Percentiles rank a stretch among this genome's conserved stretches.
Evolutionary conservation across 2,329 filamentous ascomycete species (phyloP).

Genomic region (Lasiodiplodia gonubiensis): DNA sequence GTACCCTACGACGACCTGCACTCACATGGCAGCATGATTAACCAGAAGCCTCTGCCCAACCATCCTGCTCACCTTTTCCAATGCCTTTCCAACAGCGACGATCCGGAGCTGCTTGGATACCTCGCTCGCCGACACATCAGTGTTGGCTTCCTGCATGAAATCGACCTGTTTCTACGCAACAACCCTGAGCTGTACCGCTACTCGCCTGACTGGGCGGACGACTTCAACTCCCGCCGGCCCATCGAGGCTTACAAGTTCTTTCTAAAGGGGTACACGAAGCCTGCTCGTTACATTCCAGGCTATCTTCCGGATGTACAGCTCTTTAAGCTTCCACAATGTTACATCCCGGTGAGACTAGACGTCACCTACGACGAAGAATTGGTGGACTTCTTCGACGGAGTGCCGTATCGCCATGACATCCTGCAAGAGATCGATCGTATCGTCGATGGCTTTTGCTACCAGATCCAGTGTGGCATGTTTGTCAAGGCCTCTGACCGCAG

Average conservation of each 20-base stretch:
- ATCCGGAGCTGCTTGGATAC: constrained; percentile 34
- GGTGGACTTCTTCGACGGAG: constrained; percentile 36
- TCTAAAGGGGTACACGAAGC: constrained; percentile 38
- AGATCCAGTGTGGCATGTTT: constrained; percentile 30
- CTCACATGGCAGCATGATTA: neutral
- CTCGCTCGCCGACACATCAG: constrained; percentile 33
- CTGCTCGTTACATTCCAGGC: constrained; percentile 36
- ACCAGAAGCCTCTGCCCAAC: neutral
- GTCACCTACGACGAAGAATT: constrained; percentile 35
- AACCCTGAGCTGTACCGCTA: constrained; percentile 35
- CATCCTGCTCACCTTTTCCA: constrained; percentile 22
- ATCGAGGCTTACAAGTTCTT: constrained; percentile 38
- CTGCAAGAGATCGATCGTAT: constrained; percentile 36
- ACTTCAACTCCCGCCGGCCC: constrained; percentile 33
- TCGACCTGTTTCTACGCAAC: constrained; percentile 35
- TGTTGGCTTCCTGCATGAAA: constrained; percentile 35
- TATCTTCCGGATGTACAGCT: constrained; percentile 30
- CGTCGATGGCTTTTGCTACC: constrained; percentile 30
- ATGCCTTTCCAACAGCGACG: constrained; percentile 31
- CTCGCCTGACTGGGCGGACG: constrained; percentile 30
- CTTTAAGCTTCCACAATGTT: constrained; percentile 32
- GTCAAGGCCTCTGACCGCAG: constrained; percentile 31
- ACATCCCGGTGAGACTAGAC: constrained; percentile 30
- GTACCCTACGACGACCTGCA: too few relatives aligned
- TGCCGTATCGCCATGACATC: constrained; percentile 36